These are phyloP conservation scores for Tetramitus jugosus DNA, from an alignment of 208 protist species.

Conservation along the genomic window DNA sequence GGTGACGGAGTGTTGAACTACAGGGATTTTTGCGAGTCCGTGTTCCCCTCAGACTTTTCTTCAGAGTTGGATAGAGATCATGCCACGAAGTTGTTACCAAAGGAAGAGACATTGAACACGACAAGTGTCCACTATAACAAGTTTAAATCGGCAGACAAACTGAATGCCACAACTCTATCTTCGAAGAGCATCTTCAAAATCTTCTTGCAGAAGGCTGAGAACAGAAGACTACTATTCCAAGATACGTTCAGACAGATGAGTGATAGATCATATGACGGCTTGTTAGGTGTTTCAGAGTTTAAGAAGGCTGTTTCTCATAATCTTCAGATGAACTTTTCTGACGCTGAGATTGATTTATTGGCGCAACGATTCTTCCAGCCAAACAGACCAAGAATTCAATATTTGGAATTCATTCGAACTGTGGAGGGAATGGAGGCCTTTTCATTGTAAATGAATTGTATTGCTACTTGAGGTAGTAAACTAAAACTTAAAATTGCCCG, in stretches of 20 bases:
- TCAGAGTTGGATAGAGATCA: constrained; percentile 53
- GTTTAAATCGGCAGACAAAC: constrained; percentile 48
- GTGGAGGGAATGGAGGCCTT: constrained; percentile 77
- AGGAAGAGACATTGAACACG: too few relatives aligned
- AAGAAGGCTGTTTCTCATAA: constrained; percentile 47
- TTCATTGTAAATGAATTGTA: too few relatives aligned
- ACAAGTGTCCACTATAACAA: constrained; percentile 28
- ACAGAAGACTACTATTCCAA: constrained; percentile 60
- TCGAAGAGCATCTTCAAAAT: constrained; percentile 55
- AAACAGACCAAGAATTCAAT: constrained; percentile 51
- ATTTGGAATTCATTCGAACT: constrained; percentile 66
- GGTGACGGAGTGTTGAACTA: constrained; percentile 71
- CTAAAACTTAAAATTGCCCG: too few relatives aligned
- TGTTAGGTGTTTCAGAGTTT: constrained; percentile 63
- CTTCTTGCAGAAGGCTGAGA: constrained; percentile 58
- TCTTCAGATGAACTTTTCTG: constrained; percentile 53
- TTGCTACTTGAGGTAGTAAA: too few relatives aligned
- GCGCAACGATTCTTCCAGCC: constrained; percentile 50
- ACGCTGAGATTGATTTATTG: constrained; percentile 58
- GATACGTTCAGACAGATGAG: constrained; percentile 51
- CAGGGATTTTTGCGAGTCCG: constrained; percentile 59
- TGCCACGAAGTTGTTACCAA: constrained; percentile 58
- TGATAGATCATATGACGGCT: constrained; percentile 59
- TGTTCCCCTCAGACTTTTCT: constrained; percentile 38
- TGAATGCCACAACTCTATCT: constrained; percentile 55